A percentile compares a stretch with the other conserved stretches of the same genome.
Evolutionary conservation across 805 yeast species (phyloP).

Genomic region (Komagataella pseudopastoris): DNA sequence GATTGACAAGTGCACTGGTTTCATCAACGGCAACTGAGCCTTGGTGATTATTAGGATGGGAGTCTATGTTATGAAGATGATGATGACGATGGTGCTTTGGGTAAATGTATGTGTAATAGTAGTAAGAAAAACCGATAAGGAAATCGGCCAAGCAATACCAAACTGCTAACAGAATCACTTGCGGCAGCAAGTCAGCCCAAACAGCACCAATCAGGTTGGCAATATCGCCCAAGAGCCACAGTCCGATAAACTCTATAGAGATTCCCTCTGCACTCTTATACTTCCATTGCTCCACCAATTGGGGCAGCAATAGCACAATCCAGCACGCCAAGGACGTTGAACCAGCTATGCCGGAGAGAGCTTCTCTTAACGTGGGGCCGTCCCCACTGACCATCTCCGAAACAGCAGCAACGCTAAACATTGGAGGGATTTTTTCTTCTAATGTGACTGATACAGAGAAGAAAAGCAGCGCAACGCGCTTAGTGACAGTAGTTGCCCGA

Average conservation of each 20-base stretch:
- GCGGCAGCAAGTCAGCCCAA: conserved; percentile 59
- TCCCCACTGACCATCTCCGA: not conserved
- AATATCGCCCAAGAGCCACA: conserved; percentile 66
- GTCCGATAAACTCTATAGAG: conserved; percentile 48
- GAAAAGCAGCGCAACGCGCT: not conserved
- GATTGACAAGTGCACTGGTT: conserved; percentile 18
- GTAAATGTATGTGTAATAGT: conserved; percentile 41
- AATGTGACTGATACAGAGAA: not conserved
- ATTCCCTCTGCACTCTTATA: conserved; percentile 66
- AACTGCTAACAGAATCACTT: conserved; percentile 53
- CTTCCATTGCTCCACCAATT: conserved; percentile 70
- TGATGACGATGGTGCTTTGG: conserved; percentile 17
- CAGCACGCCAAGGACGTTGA: conserved; percentile 64
- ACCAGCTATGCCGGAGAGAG: conserved; percentile 52
- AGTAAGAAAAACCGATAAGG: conserved; percentile 38
- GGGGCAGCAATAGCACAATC: conserved; percentile 67
- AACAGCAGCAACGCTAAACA: not conserved
- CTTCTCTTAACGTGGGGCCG: conserved; percentile 21
- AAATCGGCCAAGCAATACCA: conserved; percentile 71
- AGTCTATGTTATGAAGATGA: conserved; percentile 5
- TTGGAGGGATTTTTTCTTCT: not conserved
- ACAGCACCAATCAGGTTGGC: conserved; percentile 54
- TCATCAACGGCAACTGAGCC: conserved; percentile 11
- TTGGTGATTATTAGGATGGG: conserved; percentile 6
- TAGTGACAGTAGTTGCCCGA: not conserved